phyloP scores from a whole-genome alignment of 192 early-diverging fungal genomes.

The Backusella mclennaniae region DNA sequence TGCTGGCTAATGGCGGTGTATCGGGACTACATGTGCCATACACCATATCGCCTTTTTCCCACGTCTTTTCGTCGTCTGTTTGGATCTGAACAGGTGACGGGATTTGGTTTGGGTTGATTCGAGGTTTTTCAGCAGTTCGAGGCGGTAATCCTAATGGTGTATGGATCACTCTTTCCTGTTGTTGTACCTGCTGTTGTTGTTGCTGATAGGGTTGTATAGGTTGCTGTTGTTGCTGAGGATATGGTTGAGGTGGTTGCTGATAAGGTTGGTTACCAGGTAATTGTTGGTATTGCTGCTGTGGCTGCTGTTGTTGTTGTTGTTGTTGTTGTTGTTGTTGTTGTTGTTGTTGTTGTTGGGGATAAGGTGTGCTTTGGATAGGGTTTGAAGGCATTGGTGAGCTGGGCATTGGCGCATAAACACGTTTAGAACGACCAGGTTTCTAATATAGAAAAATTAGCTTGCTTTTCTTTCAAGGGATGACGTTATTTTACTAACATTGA shows the following conservation, averaged over 20 bases:
- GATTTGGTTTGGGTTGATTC: constrained; percentile 94
- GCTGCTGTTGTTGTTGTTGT: constrained; percentile 14
- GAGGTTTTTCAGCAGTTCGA: constrained; percentile 41
- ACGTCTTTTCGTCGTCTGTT: constrained; percentile 49
- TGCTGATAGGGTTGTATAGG: constrained; percentile 12
- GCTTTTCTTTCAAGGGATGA: background rate
- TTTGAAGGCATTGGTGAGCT: background rate
- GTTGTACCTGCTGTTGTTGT: constrained; percentile 31
- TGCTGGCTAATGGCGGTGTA: constrained; percentile 75
- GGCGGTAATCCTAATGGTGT: constrained; percentile 38
- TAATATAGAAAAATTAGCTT: background rate
- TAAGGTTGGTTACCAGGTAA: no score
- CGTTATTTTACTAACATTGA: background rate
- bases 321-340: constrained; percentile 21
- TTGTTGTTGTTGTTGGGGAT: constrained; percentile 21
- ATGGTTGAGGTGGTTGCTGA: constrained; percentile 9
- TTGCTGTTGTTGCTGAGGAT: constrained; percentile 20
- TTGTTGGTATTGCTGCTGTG: constrained; percentile 27
- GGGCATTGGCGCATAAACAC: constrained; percentile 16
- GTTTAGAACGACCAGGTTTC: constrained; percentile 20
- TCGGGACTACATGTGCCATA: constrained; percentile 74
- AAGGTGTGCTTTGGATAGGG: background rate
- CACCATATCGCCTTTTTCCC: background rate
- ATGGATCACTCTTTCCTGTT: constrained; percentile 24
- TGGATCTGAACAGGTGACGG: constrained; percentile 88